Evolutionary conservation across 257 asterid genomes (phyloP), one percentile per base, ranked within the genome.

Genomic region (Solanum chmielewskii): DNA sequence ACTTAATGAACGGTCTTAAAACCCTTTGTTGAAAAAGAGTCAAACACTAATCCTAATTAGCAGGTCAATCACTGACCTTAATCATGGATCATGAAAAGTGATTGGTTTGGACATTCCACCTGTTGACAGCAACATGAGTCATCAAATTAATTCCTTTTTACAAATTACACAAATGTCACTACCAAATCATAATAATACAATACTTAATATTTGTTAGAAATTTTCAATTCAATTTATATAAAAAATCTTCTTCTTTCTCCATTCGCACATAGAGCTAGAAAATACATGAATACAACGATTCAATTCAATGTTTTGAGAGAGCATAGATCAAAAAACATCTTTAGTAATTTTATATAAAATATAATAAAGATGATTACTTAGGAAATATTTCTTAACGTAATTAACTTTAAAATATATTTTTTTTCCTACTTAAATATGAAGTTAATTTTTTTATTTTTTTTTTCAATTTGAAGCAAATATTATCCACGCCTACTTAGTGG

Each of bases 61-160:
- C 84, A 83, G 85, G 85, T 88, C 52, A 74, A 21, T 74, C 29
- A 90, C 88, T 92, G 94, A 90, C 95, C 89, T 76, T 27, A 71
- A 78, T 86, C 82, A 86, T 70, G 84, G 83, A 80, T 45, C 66
- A 69, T 69, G 39, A 16, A 89, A 89, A 21, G 44, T 87, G 94
- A 91, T 93, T 93, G 93, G 94, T 47, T 80, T 89, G 84, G 74
- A 83, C 90, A 89, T 81, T 90, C 85, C 91, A 88, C 89, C 89
- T 89, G 91, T 89, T 89, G 95, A 94, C 94, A 89, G 87, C 90
- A 91, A 88, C 89, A 89, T 42, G 71, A 87, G 84, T 74, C 87
- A 42, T 27, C 44, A n/a, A 84, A 9, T 41, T n/a, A 69, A 84
- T 64, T 68, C 87, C 80, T 9, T 66, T 68, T 31, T 89, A 83